Conservation (phyloP, 2,329 filamentous ascomycete species). For the Lecanicillium sp. region DNA sequence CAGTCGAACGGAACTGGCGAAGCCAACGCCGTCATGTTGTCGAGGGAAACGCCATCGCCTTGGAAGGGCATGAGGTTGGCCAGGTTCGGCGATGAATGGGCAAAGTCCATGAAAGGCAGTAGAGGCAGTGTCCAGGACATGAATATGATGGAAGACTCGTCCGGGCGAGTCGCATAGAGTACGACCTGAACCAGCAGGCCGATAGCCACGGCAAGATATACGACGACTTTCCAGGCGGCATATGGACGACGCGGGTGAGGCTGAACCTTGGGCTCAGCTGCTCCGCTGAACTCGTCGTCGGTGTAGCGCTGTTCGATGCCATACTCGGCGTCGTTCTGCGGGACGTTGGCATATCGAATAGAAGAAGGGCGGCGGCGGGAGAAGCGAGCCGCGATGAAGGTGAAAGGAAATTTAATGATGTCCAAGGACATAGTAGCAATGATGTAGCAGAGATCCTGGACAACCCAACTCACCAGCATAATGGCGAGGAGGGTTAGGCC, state of each 20-base stretch:
- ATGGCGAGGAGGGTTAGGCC: slow-evolving; percentile 12
- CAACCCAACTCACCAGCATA: slow-evolving; percentile 14
- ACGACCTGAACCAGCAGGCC: slow-evolving; percentile 15
- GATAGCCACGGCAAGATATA: slow-evolving; percentile 11
- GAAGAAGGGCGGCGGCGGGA: not conserved
- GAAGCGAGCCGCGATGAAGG: slow-evolving; percentile 7
- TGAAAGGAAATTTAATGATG: slow-evolving; percentile 17
- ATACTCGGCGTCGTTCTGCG: slow-evolving; percentile 17
- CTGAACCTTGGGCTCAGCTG: slow-evolving; percentile 2
- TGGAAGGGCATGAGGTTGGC: slow-evolving; percentile 15
- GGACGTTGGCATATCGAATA: slow-evolving; percentile 14
- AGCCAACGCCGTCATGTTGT: slow-evolving; percentile 20
- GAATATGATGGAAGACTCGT: slow-evolving; percentile 22
- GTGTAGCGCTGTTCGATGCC: slow-evolving; percentile 5
- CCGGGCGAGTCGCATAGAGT: slow-evolving; percentile 16
- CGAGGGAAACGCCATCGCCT: slow-evolving; percentile 14
- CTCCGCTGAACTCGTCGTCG: slow-evolving; percentile 6
- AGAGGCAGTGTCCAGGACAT: slow-evolving; percentile 26
- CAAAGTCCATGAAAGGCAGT: slow-evolving; percentile 25
- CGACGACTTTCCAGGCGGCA: not conserved
- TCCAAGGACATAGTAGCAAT: slow-evolving; percentile 15
- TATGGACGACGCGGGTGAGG: slow-evolving; percentile 2
- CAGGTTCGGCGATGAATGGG: slow-evolving; percentile 18
- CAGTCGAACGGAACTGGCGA: slow-evolving; percentile 14
- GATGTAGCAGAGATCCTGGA: slow-evolving; percentile 17